These are phyloP conservation scores for Vigna hirtella DNA, from an alignment of 306 rosid species.

Conservation along the genomic window DNA sequence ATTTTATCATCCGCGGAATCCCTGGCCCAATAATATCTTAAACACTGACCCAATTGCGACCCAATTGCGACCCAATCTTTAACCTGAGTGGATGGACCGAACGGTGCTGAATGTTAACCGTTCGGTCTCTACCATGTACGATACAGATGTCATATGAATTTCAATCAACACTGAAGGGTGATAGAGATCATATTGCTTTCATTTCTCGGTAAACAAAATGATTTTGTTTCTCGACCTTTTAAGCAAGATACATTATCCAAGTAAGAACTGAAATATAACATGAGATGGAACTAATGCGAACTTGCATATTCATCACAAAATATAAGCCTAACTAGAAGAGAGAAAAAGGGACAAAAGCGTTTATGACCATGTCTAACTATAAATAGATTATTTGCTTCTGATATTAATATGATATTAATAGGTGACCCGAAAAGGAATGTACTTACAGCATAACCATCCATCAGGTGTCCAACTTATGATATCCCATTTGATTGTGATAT, in stretches of 20 bases:
- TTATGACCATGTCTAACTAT: slow-evolving; percentile 14
- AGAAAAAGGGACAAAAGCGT: slow-evolving; percentile 7
- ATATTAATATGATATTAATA: neutral
- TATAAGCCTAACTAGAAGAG: neutral
- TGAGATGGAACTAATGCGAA: slow-evolving; percentile 4
- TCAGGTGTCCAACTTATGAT: slow-evolving; percentile 73
- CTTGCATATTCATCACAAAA: slow-evolving; percentile 18
- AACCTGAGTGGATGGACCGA: too few species aligned
- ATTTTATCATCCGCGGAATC: too few species aligned
- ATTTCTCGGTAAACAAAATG: neutral
- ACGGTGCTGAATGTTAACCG: too few species aligned
- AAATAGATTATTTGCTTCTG: neutral
- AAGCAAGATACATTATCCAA: neutral
- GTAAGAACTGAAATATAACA: neutral
- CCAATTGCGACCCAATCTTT: accelerated
- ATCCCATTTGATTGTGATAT: slow-evolving; percentile 82
- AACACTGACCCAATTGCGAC: accelerated
- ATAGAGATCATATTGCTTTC: neutral
- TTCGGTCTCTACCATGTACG: too few species aligned
- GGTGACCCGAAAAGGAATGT: neutral
- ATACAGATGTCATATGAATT: neutral
- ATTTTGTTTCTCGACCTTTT: neutral
- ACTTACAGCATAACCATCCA: slow-evolving; percentile 88
- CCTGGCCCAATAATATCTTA: too few species aligned
- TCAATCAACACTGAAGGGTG: neutral